These are phyloP conservation scores for Dichotomocladium elegans DNA, from an alignment of 371 early-diverging fungal species.

Conservation along the genomic window DNA sequence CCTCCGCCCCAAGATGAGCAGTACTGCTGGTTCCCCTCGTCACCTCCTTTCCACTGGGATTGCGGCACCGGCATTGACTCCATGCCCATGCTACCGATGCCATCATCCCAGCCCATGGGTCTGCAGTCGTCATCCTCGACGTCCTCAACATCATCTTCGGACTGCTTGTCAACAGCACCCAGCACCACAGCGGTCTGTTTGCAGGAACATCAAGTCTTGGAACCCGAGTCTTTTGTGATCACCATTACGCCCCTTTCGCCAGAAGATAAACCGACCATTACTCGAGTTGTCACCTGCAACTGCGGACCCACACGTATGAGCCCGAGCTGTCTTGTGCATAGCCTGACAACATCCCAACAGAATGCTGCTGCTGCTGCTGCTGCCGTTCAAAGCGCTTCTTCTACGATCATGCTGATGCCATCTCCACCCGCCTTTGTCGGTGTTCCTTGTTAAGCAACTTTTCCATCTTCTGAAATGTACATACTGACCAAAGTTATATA, in stretches of 20 bases:
- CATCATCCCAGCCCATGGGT: neutral
- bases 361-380: no score
- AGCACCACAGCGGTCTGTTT: neutral
- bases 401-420: constrained; percentile 20
- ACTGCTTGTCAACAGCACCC: constrained; percentile 1
- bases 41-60: neutral
- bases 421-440: neutral
- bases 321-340: constrained; percentile 26
- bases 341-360: constrained; percentile 5
- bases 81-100: no score
- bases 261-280: constrained; percentile 4
- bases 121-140: constrained; percentile 28
- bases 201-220: no score
- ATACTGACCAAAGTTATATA: constrained; percentile 1
- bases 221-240: constrained; percentile 40
- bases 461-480: neutral
- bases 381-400: no score
- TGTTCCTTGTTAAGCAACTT: neutral
- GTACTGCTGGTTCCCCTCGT: neutral
- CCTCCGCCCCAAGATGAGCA: no score
- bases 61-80: neutral
- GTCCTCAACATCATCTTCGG: no score
- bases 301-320: constrained; percentile 19
- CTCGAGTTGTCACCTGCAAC: constrained; percentile 23
- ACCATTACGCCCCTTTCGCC: constrained; percentile 36